Conservation (phyloP, 1,284 basidiomycete species). For the Ganoderma meredithae region DNA sequence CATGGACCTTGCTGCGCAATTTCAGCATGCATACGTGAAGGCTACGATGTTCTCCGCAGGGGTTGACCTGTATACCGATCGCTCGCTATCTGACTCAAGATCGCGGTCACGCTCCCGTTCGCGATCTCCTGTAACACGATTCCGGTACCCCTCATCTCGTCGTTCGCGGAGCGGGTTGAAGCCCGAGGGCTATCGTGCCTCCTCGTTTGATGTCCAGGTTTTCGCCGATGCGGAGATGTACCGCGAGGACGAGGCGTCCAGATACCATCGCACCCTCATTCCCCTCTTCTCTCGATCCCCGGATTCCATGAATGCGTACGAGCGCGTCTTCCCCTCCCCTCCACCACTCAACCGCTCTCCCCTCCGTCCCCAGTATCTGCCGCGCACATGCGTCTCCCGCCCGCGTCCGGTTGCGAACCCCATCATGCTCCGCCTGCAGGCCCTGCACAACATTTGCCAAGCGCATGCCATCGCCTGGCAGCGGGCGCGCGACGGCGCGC, state of each 20-base stretch:
- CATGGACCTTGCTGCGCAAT: conserved; percentile 59
- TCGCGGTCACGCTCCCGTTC: conserved; percentile 32
- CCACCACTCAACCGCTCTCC: conserved; percentile 40
- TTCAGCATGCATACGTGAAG: conserved; percentile 63
- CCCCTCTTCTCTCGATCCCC: conserved; percentile 30
- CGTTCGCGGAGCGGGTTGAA: conserved; percentile 35
- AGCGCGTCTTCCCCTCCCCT: conserved; percentile 38
- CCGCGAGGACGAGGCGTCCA: conserved; percentile 10
- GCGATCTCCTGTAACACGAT: conserved; percentile 26
- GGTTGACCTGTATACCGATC: conserved; percentile 29
- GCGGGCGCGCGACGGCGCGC: conserved; percentile 50
- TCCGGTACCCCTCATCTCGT: conserved; percentile 18
- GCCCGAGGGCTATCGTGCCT: conserved; percentile 55
- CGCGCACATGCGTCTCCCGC: conserved; percentile 29
- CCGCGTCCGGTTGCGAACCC: conserved; percentile 67
- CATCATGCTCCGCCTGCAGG: conserved; percentile 60
- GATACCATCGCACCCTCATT: conserved; percentile 34
- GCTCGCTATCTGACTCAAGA: conserved; percentile 5
- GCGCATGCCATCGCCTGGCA: conserved; percentile 53
- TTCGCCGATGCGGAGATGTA: conserved; percentile 39
- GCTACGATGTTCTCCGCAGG: conserved; percentile 57
- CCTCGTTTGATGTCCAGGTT: conserved; percentile 44
- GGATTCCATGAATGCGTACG: conserved; percentile 25
- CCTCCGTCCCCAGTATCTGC: conserved; percentile 34
- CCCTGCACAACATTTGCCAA: conserved; percentile 59